These are phyloP conservation scores for Limnanthes douglasii DNA, from an alignment of 345 rosid genomes.

Conservation along the genomic window DNA sequence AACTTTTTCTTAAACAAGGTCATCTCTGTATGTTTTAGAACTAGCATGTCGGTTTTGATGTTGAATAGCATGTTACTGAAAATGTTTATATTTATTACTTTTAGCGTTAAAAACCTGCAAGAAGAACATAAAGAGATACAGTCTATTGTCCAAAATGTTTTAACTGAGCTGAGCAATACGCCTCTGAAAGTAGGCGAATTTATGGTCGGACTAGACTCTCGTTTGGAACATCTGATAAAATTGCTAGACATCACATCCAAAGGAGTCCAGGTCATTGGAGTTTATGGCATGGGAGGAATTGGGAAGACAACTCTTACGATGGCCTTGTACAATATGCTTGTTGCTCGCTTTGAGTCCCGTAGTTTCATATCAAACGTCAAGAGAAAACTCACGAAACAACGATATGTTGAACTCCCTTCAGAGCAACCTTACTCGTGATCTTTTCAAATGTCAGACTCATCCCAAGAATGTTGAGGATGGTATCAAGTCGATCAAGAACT, in stretches of 20 bases:
- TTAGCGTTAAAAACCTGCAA: conserved; percentile 8
- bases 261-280: conserved; percentile 8
- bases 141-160: conserved; percentile 22
- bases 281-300: conserved; percentile 26
- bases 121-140: conserved; percentile 15
- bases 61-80: no score
- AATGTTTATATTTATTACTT: conserved; percentile 3
- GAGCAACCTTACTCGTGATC: conserved; percentile 12
- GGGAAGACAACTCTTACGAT: conserved; percentile 23
- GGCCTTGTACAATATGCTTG: conserved; percentile 9
- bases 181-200: conserved; percentile 29
- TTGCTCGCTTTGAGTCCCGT: conserved; percentile 2
- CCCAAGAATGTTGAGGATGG: conserved; percentile 13
- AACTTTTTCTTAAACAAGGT: no score
- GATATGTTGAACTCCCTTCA: conserved; percentile 28
- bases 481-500: conserved; percentile 7
- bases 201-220: conserved; percentile 12
- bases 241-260: not conserved
- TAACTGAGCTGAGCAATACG: conserved; percentile 27
- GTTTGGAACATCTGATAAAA: not conserved
- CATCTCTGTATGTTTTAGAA: no score
- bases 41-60: no score
- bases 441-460: not conserved
- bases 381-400: conserved; percentile 12
- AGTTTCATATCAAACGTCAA: conserved; percentile 15